A percentile compares a stretch with the other conserved stretches of the same genome.
Conservation (phyloP, 805 yeast species). For the Saccharomycopsis capsularis region DNA sequence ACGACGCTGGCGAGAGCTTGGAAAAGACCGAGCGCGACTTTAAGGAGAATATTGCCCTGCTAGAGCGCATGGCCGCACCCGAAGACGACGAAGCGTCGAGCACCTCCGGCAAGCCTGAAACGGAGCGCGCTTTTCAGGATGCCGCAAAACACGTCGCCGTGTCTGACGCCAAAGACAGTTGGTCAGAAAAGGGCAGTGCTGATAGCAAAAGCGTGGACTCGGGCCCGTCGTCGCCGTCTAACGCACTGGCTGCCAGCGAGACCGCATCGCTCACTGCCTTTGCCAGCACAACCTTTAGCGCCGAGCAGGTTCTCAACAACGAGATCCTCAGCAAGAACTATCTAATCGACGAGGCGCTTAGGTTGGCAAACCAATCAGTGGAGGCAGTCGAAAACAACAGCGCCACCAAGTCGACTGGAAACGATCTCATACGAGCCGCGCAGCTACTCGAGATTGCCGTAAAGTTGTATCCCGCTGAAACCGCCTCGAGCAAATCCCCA, state of each 20-base stretch:
- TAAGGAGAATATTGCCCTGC: neutral
- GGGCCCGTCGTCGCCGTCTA: too few species aligned
- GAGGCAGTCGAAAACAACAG: conserved; percentile 1
- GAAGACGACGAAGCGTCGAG: neutral
- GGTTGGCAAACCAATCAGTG: neutral
- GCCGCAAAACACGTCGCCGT: neutral
- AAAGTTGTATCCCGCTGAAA: conserved; percentile 3
- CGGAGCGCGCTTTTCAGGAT: neutral
- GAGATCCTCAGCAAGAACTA: conserved; percentile 10
- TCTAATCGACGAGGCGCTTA: conserved; percentile 5
- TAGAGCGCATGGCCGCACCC: neutral
- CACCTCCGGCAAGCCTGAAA: neutral
- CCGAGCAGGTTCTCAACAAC: conserved; percentile 1
- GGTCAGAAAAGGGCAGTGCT: neutral
- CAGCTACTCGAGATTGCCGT: conserved; percentile 9
- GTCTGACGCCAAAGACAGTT: neutral
- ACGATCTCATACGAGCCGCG: conserved; percentile 6
- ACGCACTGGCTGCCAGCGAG: too few species aligned
- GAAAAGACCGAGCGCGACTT: neutral
- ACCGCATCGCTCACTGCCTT: neutral
- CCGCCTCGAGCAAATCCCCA: too few species aligned
- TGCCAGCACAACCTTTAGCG: neutral
- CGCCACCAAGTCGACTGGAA: conserved; percentile 5
- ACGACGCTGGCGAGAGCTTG: neutral
- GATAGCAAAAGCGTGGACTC: neutral